Evolutionary conservation across 139 green algal species (phyloP), one percentile per base, ranked within the genome.

Genomic region (Micromonas pusilla): DNA sequence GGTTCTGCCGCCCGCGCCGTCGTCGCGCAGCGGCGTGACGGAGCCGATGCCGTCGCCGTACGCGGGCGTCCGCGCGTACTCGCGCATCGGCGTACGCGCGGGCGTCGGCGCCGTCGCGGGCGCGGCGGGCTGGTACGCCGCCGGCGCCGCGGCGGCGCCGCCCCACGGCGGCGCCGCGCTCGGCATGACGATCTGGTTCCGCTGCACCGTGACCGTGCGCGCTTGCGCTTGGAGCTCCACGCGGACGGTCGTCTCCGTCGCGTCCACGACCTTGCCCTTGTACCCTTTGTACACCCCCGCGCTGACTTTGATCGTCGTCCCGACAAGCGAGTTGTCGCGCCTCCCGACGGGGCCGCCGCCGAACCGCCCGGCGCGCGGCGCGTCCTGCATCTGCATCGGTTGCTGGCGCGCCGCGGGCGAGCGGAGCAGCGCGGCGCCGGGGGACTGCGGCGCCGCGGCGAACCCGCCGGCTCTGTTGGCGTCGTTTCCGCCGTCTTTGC

Each of bases 181-280:
- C 21, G 52, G 52, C 30, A 45, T 30, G 31, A 23, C 63, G 23
- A 80, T 28, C 0, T 80, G 26, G 1, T 62, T 37, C 21, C 62
- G 34, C 28, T 80, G 26, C 9, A 97, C 87, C 4, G 87, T 96
- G 1, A 95, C 88, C 3, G 86, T 90, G 60, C 88, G 85, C 66
- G 85, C 88, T 83, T 92, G 88, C 5, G 91, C 92, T 76, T 97
- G 90, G 67, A 97, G 80, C 88, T 97, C 92, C 37, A 92, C 32
- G 1, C 87, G 85, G 28, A 92, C 83, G 63, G 93, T 89, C 6
- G 86, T 92, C n/a, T 80, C 85, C 3, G 88, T 93, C 57, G 89
- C 87, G 21, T 89, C 86, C 71, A 92, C 87, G 1, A 97, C 86
- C 13, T 87, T 86, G 0, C 91, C 92, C 0, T 82, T 79, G 85